Conservation (phyloP, 768 basidiomycete species). For the Panus rudis region DNA sequence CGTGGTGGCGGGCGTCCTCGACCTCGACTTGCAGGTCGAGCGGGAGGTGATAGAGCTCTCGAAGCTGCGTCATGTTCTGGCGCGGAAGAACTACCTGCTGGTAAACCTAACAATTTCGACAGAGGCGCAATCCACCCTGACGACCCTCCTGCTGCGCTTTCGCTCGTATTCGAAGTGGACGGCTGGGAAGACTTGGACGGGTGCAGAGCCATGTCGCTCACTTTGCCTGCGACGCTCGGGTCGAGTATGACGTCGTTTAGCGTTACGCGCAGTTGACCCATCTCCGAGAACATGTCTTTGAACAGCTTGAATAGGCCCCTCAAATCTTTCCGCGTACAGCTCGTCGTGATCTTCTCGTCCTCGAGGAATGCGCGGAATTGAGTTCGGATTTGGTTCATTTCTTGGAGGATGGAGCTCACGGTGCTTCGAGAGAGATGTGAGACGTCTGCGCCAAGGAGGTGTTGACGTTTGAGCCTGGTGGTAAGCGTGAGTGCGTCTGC, state of each 20-base stretch:
- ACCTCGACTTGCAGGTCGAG: conserved; percentile 16
- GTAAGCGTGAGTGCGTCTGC: conserved; percentile 86
- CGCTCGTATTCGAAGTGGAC: conserved; percentile 24
- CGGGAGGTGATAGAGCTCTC: conserved; percentile 18
- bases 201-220: conserved; percentile 67
- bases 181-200: conserved; percentile 33
- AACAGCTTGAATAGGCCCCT: conserved; percentile 76
- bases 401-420: conserved; percentile 63
- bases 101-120: conserved; percentile 66
- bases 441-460: conserved; percentile 79
- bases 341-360: conserved; percentile 57
- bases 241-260: conserved; percentile 90
- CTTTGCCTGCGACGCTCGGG: conserved; percentile 61
- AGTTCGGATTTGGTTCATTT: conserved; percentile 58
- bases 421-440: conserved; percentile 82
- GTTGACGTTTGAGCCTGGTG: conserved; percentile 85
- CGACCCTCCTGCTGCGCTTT: conserved; percentile 19
- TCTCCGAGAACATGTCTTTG: conserved; percentile 76
- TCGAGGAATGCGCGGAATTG: conserved; percentile 73
- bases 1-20: conserved; percentile 30
- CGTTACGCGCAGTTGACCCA: conserved; percentile 73
- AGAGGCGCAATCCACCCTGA: conserved; percentile 80
- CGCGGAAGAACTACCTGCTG: conserved; percentile 23
- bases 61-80: conserved; percentile 18
- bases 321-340: conserved; percentile 74